Evolutionary conservation across 2,329 filamentous ascomycete species (phyloP).

Genomic region (Neonectria hederae): DNA sequence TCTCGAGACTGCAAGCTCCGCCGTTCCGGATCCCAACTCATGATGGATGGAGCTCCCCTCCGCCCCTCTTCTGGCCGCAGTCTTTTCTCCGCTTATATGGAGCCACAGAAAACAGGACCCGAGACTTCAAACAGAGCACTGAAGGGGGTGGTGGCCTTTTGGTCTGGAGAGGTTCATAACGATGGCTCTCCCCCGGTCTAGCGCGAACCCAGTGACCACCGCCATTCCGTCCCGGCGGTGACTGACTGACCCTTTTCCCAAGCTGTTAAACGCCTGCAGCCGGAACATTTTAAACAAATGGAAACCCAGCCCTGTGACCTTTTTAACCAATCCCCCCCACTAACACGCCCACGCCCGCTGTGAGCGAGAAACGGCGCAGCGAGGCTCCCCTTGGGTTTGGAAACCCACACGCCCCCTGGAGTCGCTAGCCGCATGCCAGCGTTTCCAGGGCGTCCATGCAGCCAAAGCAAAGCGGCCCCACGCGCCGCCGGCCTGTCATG

Average conservation of each 20-base stretch:
- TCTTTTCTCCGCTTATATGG: conserved; percentile 11
- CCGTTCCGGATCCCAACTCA: background rate
- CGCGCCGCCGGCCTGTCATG: conserved; percentile 17
- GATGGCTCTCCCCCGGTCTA: background rate
- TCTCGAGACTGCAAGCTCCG: background rate
- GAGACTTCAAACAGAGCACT: background rate
- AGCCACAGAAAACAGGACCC: conserved; percentile 1
- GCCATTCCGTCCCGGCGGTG: conserved; percentile 19
- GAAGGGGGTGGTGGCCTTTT: no score
- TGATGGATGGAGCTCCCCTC: conserved; percentile 2
- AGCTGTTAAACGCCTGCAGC: background rate
- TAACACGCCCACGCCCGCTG: background rate
- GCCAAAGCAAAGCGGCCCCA: conserved; percentile 13
- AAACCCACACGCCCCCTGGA: conserved; percentile 2
- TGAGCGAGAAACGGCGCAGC: background rate
- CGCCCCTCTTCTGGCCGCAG: conserved; percentile 11
- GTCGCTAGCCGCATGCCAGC: conserved; percentile 17
- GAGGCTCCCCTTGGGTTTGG: background rate
- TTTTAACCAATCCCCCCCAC: background rate
- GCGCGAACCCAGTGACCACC: background rate
- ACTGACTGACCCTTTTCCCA: background rate
- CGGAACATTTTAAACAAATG: background rate
- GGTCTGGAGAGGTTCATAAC: background rate
- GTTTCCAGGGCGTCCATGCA: conserved; percentile 11
- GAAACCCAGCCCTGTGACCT: background rate